Evolutionary conservation across 805 yeast species (phyloP), one percentile per base, ranked within the genome.

Genomic region (Kazachstania taianensis): DNA sequence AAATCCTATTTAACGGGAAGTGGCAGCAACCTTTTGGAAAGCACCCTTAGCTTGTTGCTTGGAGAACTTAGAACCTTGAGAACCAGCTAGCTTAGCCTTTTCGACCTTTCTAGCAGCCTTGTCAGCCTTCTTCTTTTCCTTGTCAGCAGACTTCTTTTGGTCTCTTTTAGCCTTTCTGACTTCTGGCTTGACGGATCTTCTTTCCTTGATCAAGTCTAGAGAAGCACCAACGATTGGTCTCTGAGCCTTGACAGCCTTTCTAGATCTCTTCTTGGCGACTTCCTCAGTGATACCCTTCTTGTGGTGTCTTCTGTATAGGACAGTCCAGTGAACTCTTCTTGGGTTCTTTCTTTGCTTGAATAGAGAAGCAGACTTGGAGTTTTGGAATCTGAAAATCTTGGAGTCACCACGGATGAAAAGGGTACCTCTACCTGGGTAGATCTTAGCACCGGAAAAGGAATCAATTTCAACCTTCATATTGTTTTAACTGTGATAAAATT

Each of bases 341-440:
- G 99, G 99, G 87, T 92, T 92, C 94, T 92, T 92, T 81, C 96
- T 86, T 78, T 92, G 99, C 66, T 80, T 78, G 92, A 92, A 92
- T 64, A 92, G 81, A 66, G 97, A 86, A 62, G 94, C 89, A 65
- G 94, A 78, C 75, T 92, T 92, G 58, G 96, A 82, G 69, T 83
- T 78, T 70, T 82, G 94, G 92, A 92, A 92, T 80, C 99, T 87
- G 94, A 92, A 92, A 64, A 87, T 72, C 80, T 92, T 92, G 66
- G 97, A 87, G 85, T 92, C 99, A 63, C 97, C 97, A 75, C 99
- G 86, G 72, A 92, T 86, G 67, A 84, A 92, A 69, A 92, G 80
- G 67, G 94, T 85, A 73, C 98, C 97, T 79, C 96, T 85, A 74
- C 98, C 99, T 77, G 98, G 98, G 94, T 89, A 92, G 79, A 92